Evolutionary conservation across 805 yeast species (phyloP).

Genomic region (Ogataea pilisensis): DNA sequence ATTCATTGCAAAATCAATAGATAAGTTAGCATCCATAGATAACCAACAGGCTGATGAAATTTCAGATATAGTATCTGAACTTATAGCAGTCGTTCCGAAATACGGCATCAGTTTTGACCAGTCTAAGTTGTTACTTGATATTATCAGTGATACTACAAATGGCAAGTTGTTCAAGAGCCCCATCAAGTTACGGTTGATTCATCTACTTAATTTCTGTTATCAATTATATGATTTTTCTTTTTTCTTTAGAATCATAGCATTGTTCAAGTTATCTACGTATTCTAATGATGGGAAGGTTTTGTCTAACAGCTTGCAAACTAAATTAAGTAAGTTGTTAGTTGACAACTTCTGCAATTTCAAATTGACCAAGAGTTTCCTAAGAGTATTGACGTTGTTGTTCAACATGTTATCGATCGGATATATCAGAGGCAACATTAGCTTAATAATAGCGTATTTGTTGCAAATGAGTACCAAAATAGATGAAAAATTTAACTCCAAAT

Average conservation of each 20-base stretch:
- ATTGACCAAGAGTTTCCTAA: constrained; percentile 15
- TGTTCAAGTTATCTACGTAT: constrained; percentile 20
- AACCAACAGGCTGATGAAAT: constrained; percentile 1
- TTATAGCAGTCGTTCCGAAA: constrained; percentile 20
- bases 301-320: constrained; percentile 16
- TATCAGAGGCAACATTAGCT: constrained; percentile 17
- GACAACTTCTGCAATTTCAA: constrained; percentile 21
- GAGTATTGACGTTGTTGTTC: constrained; percentile 22
- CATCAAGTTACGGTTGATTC: constrained; percentile 13
- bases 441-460: constrained; percentile 20
- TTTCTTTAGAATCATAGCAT: constrained; percentile 17
- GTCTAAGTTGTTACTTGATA: constrained; percentile 17
- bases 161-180: constrained; percentile 9
- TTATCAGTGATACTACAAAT: constrained; percentile 16
- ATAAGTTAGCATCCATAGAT: background rate
- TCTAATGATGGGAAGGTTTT: constrained; percentile 18
- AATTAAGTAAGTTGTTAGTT: constrained; percentile 17
- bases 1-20: background rate
- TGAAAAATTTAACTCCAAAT: constrained; percentile 12
- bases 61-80: constrained; percentile 12
- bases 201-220: constrained; percentile 13
- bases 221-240: constrained; percentile 22
- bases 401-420: constrained; percentile 27
- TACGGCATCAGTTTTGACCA: constrained; percentile 22
- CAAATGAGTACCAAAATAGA: constrained; percentile 17